A percentile compares a stretch with the other conserved stretches of the same genome.
Evolutionary conservation across 2,329 filamentous ascomycete species (phyloP).

Genomic region (Aspergillus sp.): DNA sequence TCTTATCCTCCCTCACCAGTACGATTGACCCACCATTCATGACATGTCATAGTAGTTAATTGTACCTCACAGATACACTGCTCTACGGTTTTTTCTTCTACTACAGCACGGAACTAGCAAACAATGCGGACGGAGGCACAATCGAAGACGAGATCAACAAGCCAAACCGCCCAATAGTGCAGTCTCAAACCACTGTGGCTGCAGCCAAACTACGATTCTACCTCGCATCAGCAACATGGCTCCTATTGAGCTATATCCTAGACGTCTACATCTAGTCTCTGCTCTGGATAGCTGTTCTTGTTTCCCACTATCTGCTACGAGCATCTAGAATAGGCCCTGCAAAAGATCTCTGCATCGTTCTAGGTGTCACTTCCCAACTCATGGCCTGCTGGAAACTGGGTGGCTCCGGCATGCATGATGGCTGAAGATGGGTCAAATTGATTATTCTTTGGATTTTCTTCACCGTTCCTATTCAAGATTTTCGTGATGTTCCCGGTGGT

Average conservation of each 20-base stretch:
- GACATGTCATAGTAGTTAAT: neutral
- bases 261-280: neutral
- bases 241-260: neutral
- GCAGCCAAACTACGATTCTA: neutral
- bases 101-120: neutral
- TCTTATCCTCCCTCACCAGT: neutral
- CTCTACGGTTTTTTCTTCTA: conserved; percentile 1
- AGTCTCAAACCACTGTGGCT: neutral
- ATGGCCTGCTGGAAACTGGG: neutral
- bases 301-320: neutral
- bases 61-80: neutral
- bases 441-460: neutral
- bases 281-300: neutral
- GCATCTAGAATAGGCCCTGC: neutral
- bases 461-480: neutral
- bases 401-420: neutral
- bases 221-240: neutral
- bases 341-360: conserved; percentile 1
- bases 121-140: neutral
- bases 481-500: neutral
- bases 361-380: neutral
- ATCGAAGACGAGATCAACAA: conserved; percentile 1
- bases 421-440: neutral
- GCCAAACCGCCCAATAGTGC: neutral
- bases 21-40: neutral